phyloP scores from a whole-genome alignment of 169 alveolate genomes.

The Condylostoma magnum region DNA sequence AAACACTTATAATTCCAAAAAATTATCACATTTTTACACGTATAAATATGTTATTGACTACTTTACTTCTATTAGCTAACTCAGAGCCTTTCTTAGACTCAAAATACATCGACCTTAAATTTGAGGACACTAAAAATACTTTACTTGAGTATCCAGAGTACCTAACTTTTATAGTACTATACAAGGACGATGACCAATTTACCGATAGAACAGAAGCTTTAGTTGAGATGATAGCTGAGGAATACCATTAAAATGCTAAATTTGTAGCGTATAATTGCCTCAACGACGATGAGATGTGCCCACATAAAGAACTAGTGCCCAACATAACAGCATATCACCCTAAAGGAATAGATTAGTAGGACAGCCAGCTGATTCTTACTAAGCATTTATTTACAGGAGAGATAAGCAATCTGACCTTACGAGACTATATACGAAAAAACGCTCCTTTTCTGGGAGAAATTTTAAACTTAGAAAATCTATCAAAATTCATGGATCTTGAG shows the following conservation, averaged over 20 bases:
- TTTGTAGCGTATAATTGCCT: constrained; percentile 11
- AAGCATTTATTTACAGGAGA: constrained; percentile 8
- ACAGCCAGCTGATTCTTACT: constrained; percentile 1
- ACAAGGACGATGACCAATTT: no score
- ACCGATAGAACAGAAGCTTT: not conserved
- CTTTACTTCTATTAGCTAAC: no score
- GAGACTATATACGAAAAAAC: not conserved
- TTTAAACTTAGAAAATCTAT: not conserved
- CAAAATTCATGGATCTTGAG: not conserved
- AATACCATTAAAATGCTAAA: not conserved
- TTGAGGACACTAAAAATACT: no score
- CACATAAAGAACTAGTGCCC: not conserved
- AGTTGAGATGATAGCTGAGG: not conserved
- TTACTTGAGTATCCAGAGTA: no score
- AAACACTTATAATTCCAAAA: no score
- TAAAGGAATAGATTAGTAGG: constrained; percentile 14
- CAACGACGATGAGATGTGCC: not conserved
- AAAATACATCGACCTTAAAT: no score
- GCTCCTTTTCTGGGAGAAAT: constrained; percentile 18
- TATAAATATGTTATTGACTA: no score
- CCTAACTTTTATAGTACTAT: no score
- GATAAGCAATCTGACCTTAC: not conserved
- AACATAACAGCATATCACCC: constrained; percentile 4
- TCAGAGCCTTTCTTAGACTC: no score
- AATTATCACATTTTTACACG: no score